phyloP scores from a whole-genome alignment of 441 rosid genomes.

The Jatropha multifida region DNA sequence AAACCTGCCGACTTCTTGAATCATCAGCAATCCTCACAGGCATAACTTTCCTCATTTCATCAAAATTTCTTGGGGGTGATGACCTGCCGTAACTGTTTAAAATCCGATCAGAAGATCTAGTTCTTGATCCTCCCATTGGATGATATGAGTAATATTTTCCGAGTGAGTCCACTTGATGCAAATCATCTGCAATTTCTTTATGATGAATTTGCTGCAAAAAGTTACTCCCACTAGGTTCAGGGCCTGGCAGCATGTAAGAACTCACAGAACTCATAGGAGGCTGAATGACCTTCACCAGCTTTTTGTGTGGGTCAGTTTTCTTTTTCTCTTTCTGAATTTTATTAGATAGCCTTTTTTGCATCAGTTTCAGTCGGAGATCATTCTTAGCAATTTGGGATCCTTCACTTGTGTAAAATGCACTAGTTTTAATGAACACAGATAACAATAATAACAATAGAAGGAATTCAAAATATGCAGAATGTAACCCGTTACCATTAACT shows the following conservation, averaged over 20 bases:
- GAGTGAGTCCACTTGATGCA: conserved; percentile 18
- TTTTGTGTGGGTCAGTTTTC: conserved; percentile 13
- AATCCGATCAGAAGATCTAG: conserved; percentile 34
- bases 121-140: conserved; percentile 22
- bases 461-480: not conserved
- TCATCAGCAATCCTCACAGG: conserved; percentile 22
- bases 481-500: conserved; percentile 31
- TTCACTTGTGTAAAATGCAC: conserved; percentile 21
- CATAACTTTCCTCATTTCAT: conserved; percentile 24
- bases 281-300: conserved; percentile 23
- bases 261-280: conserved; percentile 18
- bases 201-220: conserved; percentile 20
- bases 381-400: conserved; percentile 28
- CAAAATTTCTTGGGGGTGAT: conserved; percentile 30
- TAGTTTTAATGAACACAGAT: conserved; percentile 7
- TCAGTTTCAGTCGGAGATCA: conserved; percentile 47
- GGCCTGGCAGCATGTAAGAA: conserved; percentile 19
- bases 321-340: conserved; percentile 14
- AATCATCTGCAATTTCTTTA: conserved; percentile 25
- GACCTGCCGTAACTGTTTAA: conserved; percentile 22
- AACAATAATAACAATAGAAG: too few relatives aligned
- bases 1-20: conserved; percentile 21
- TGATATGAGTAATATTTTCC: conserved; percentile 27
- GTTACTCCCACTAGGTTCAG: conserved; percentile 22
- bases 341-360: conserved; percentile 31